Evolutionary conservation across 495 filamentous ascomycete species (phyloP), one percentile per base, ranked within the genome.

Genomic region (Xylaria cubensis): DNA sequence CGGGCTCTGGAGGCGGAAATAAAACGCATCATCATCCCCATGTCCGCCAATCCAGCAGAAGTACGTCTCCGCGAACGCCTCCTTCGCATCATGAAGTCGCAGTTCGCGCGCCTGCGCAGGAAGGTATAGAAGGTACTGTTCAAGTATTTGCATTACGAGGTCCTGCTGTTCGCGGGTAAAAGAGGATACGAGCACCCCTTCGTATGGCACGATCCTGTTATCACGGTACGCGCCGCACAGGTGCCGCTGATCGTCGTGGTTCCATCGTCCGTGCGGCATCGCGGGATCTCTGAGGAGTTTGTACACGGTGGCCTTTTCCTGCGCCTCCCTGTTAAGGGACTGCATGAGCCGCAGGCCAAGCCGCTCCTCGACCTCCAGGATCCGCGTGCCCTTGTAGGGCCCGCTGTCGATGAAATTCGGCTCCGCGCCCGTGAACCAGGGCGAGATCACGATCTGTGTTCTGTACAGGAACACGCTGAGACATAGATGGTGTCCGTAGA

Each of bases 401-500:
- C 92, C 92, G 9, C 77, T 78, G 72, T 94, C 92, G 72, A 94
- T 91, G 71, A 88, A 74, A 65, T 94, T 92, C 0, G 92, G 92
- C 80, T 94, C 92, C 0, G 92, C 92, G 63, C 92, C 92, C 1
- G 89, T 91, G 80, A 94, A 94, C 82, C 88, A 91, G 2, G 92
- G 92, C 13, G 85, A 86, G 17, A 91, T 83, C 34, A 93, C 80
- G 64, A 92, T 87, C 76, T 92, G 89, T 7, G 82, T 79, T 44
- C 80, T 81, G 71, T 88, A 84, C 41, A 93, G 81, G 74, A 94
- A 91, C 48, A 92, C 82, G 77, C 88, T 88, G 29, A 94, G 82
- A 67, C 90, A 92, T 7, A 94, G 83, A 73, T 94, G 92, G 80
- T 94, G 92, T 24, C 92, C 92, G 83, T 92, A 94, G 79, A 93